phyloP scores from a whole-genome alignment of 768 basidiomycete genomes.

The Dioszegia crocea region DNA sequence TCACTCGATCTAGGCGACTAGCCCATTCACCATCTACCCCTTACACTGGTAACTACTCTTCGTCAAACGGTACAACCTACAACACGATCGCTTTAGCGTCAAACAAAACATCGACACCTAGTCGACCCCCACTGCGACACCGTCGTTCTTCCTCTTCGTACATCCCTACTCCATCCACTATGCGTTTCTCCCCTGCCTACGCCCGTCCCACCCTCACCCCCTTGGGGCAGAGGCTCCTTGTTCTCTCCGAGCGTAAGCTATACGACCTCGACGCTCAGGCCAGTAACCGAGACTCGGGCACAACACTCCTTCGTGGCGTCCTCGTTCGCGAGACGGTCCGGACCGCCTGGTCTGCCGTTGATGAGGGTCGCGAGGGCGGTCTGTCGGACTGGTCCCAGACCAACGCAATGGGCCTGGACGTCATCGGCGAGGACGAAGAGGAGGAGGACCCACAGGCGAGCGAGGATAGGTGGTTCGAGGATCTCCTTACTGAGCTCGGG shows the following conservation, averaged over 20 bases:
- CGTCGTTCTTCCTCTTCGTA: too few species aligned
- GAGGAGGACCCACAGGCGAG: slow-evolving; percentile 21
- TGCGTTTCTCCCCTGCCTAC: slow-evolving; percentile 35
- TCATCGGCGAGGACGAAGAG: slow-evolving; percentile 40
- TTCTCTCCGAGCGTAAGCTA: slow-evolving; percentile 38
- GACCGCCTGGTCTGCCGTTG: slow-evolving; percentile 39
- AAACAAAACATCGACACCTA: not conserved
- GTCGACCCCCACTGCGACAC: too few species aligned
- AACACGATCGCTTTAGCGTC: not conserved
- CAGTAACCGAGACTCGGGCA: slow-evolving; percentile 20
- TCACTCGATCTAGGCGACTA: slow-evolving; percentile 14
- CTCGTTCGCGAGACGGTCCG: slow-evolving; percentile 32
- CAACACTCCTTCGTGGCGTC: slow-evolving; percentile 25
- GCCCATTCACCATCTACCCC: not conserved
- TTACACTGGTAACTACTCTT: not conserved
- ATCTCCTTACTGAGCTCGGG: slow-evolving; percentile 29
- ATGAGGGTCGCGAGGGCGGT: slow-evolving; percentile 21
- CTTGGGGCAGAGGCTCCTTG: slow-evolving; percentile 32
- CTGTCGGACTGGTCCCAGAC: slow-evolving; percentile 27
- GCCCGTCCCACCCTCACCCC: slow-evolving; percentile 34
- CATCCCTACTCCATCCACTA: too few species aligned
- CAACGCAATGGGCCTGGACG: slow-evolving; percentile 36
- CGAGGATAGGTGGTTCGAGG: slow-evolving; percentile 40
- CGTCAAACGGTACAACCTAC: slow-evolving; percentile 3
- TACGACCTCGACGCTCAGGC: slow-evolving; percentile 20